Evolutionary conservation across 1,284 basidiomycete genomes (phyloP).

Genomic region (Xerocomus minutiporus): DNA sequence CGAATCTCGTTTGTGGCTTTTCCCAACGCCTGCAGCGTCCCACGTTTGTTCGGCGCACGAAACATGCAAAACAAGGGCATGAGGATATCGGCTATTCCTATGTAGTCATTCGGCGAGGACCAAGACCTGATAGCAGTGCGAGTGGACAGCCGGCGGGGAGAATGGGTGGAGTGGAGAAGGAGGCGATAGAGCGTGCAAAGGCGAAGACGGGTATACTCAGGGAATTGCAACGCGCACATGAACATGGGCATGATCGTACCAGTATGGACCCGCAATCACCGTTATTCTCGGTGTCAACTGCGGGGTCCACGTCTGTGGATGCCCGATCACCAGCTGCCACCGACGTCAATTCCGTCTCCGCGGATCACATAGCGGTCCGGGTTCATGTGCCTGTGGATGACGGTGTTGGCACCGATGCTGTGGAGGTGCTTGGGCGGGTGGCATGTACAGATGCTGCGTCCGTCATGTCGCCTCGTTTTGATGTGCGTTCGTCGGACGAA

Average conservation of each 20-base stretch:
- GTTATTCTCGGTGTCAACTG: slow-evolving; percentile 14
- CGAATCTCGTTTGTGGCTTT: slow-evolving; percentile 72
- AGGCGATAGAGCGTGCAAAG: slow-evolving; percentile 29
- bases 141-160: slow-evolving; percentile 46
- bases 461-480: slow-evolving; percentile 27
- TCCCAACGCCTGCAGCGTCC: slow-evolving; percentile 86
- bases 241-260: slow-evolving; percentile 16
- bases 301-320: slow-evolving; percentile 9
- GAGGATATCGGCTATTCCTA: slow-evolving; percentile 90
- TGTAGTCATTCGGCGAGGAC: slow-evolving; percentile 80
- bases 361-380: slow-evolving; percentile 39
- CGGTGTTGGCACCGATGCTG: slow-evolving; percentile 20
- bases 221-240: slow-evolving; percentile 24
- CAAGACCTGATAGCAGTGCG: slow-evolving; percentile 47
- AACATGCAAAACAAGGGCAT: slow-evolving; percentile 78
- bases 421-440: slow-evolving; percentile 15
- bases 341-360: slow-evolving; percentile 22
- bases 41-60: slow-evolving; percentile 79
- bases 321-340: slow-evolving; percentile 13
- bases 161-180: slow-evolving; percentile 56
- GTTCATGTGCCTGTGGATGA: slow-evolving; percentile 44
- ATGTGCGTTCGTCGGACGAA: slow-evolving; percentile 17
- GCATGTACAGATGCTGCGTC: slow-evolving; percentile 16
- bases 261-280: slow-evolving; percentile 27
- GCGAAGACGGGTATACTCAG: slow-evolving; percentile 21